phyloP scores from a whole-genome alignment of 148 eudicot genomes.

The Selenicereus undatus region DNA sequence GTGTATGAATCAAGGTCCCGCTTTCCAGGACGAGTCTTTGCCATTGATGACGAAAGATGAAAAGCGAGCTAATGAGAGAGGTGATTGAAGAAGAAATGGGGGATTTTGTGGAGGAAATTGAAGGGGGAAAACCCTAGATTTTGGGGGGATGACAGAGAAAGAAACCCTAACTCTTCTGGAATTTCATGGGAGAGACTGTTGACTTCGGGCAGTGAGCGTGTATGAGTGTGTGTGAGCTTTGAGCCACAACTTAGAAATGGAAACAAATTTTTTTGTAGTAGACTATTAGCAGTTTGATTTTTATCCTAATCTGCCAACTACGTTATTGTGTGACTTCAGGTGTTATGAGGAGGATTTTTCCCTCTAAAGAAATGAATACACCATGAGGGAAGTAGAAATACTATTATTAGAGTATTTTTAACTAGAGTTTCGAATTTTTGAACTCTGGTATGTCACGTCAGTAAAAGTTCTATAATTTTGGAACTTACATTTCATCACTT shows the following conservation, averaged over 20 bases:
- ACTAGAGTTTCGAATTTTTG: too few species aligned
- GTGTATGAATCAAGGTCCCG: conserved; percentile 62
- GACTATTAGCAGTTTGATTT: too few species aligned
- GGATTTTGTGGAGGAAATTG: conserved; percentile 13
- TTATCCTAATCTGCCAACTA: too few species aligned
- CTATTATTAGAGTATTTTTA: too few species aligned
- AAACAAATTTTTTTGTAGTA: too few species aligned
- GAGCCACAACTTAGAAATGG: background rate
- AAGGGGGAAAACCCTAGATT: conserved; percentile 21
- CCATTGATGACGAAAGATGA: conserved; percentile 34
- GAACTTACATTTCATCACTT: too few species aligned
- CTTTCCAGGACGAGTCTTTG: conserved; percentile 59
- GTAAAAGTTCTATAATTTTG: too few species aligned
- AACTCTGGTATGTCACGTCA: too few species aligned
- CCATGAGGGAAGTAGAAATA: too few species aligned
- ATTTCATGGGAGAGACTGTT: conserved; percentile 14
- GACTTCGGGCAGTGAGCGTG: background rate
- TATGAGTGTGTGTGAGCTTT: background rate
- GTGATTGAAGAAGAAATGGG: conserved; percentile 21
- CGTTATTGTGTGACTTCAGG: too few species aligned
- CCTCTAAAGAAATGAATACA: too few species aligned
- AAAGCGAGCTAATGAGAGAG: conserved; percentile 1
- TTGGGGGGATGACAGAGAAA: conserved; percentile 14
- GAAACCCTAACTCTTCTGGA: conserved; percentile 32
- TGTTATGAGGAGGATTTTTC: too few species aligned